Base-by-base conservation (phyloP, 495 filamentous ascomycete species). In the Xylaria telfairii region DNA sequence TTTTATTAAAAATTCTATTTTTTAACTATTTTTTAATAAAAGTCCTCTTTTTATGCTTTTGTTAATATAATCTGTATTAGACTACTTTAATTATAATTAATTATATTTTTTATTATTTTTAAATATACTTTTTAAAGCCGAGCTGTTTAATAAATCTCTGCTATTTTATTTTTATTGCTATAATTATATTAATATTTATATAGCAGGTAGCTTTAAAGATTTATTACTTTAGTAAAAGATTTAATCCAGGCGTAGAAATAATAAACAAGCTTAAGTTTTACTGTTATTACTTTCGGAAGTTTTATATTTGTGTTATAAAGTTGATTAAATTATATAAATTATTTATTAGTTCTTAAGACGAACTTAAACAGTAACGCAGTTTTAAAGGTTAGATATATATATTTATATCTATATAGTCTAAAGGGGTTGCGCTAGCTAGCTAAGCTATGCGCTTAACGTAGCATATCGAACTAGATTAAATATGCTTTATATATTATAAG, bases 141-240 rank as follows among this genome's bases (percentile, higher is more conserved):
- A n/a, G 7, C 7, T n/a, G 10, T 47, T 47, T n/a, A n/a, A 47
- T 7, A n/a, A 47, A 47, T 7, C n/a, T 47, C n/a, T 47, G 7
- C 17, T 47, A n/a, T 10, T 47, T 47, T 47, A n/a, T 47, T 47
- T 47, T n/a, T 7, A 7, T 47, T 47, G n/a, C n/a, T 47, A n/a
- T 47, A n/a, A 47, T 47, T n/a, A n/a, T 47, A 47, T n/a, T 47
- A n/a, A 47, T 47, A n/a, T 47, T 47, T 47, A 47, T 47, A 47
- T 47, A 47, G 19, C 7, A 47, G n/a, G n/a, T 47, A 47, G 17
- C 17, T n/a, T 7, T 47, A 47, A 47, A 19, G n/a, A 47, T 47
- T 47, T n/a, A 47, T 47, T 47, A 47, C 4, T n/a, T 47, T n/a
- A 47, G 4, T 47, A 47, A 47, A 47, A 47, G 7, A 47, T n/a